Conservation (phyloP, 2,329 filamentous ascomycete species). For the Penicillium sp. region DNA sequence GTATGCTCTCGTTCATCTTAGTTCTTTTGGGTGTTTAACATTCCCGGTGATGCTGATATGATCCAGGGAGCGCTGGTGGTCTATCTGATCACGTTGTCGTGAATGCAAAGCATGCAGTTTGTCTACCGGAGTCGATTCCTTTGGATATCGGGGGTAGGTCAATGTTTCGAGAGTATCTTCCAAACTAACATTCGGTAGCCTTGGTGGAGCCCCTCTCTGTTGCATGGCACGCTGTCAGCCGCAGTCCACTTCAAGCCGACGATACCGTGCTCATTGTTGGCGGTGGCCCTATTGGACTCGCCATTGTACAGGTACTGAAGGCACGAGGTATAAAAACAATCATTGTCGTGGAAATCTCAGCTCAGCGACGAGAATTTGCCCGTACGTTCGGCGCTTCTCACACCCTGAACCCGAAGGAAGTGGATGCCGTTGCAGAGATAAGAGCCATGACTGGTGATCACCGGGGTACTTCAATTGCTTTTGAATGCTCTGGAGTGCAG, state of each 20-base stretch:
- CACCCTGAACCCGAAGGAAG: slow-evolving; percentile 51
- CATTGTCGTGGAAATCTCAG: slow-evolving; percentile 58
- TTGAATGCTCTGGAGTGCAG: slow-evolving; percentile 63
- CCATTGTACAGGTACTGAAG: slow-evolving; percentile 57
- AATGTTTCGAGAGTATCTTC: background rate
- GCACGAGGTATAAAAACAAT: slow-evolving; percentile 54
- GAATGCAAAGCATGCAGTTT: slow-evolving; percentile 1
- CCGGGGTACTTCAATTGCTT: slow-evolving; percentile 55
- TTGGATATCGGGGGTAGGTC: slow-evolving; percentile 2
- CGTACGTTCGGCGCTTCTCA: slow-evolving; percentile 55
- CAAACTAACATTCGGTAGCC: slow-evolving; percentile 36
- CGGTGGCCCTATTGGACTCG: slow-evolving; percentile 62
- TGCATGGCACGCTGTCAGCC: slow-evolving; percentile 61
- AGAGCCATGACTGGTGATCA: slow-evolving; percentile 46
- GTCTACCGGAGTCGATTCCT: slow-evolving; percentile 22
- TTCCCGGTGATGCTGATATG: background rate
- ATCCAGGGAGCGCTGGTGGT: slow-evolving; percentile 28
- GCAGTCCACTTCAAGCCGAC: slow-evolving; percentile 46
- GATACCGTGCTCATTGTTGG: slow-evolving; percentile 57
- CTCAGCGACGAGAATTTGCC: slow-evolving; percentile 53
- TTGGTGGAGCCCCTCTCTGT: slow-evolving; percentile 64
- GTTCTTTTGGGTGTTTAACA: background rate
- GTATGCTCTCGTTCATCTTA: slow-evolving; percentile 19
- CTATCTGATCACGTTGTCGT: slow-evolving; percentile 28
- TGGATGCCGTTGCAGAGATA: slow-evolving; percentile 48